Percentiles rank a stretch among this genome's conserved stretches.
phyloP scores from a whole-genome alignment of 1,284 basidiomycete genomes.

The Trichosporon asahii region DNA sequence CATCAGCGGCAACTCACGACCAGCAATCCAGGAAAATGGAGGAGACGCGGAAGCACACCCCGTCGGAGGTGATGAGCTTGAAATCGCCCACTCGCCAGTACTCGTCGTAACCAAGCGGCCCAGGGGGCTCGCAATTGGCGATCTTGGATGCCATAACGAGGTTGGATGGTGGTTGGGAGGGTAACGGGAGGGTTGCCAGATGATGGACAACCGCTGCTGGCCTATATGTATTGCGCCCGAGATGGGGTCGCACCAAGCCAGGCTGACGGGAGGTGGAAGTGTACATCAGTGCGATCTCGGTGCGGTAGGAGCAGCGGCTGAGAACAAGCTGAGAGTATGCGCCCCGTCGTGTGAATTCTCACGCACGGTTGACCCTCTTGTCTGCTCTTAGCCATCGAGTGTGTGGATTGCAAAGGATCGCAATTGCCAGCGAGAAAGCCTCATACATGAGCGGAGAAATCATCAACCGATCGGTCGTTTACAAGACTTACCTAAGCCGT shows the following conservation, averaged over 20 bases:
- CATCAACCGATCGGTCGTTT: too few relatives aligned
- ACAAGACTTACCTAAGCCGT: too few relatives aligned
- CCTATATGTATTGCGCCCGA: background rate
- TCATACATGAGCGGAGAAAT: too few relatives aligned
- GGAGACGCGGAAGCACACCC: conserved; percentile 10
- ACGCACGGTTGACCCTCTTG: too few relatives aligned
- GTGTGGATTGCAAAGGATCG: too few relatives aligned
- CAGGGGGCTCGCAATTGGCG: background rate
- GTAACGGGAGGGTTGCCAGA: too few relatives aligned
- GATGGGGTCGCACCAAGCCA: too few relatives aligned
- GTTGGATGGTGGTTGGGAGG: background rate
- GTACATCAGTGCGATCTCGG: background rate
- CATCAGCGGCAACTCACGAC: conserved; percentile 8
- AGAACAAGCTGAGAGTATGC: too few relatives aligned
- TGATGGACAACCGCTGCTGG: background rate
- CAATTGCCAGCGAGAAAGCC: too few relatives aligned
- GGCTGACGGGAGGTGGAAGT: background rate
- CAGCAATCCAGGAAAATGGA: conserved; percentile 17
- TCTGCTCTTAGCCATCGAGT: too few relatives aligned
- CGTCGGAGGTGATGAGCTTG: conserved; percentile 6
- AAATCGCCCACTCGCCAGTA: conserved; percentile 7
- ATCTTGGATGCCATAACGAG: background rate
- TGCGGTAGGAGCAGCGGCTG: too few relatives aligned
- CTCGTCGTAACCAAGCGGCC: background rate
- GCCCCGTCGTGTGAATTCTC: too few relatives aligned